Percentiles rank a stretch among this genome's conserved stretches.
These are phyloP conservation scores for Aspergillus sp. DNA, from an alignment of 2,329 filamentous ascomycete genomes.

Conservation along the genomic window DNA sequence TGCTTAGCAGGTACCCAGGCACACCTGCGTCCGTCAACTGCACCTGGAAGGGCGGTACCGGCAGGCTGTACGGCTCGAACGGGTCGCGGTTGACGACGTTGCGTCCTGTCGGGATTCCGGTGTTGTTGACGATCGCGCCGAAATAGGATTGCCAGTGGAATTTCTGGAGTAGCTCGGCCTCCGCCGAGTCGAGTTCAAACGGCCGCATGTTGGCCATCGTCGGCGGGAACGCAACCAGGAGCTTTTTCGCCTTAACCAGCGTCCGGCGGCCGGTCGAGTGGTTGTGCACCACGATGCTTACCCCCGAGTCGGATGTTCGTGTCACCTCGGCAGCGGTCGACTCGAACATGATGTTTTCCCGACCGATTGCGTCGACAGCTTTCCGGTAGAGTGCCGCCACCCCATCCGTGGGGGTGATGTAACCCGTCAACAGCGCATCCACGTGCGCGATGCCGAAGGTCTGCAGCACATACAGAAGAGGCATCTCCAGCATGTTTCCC, in stretches of 20 bases:
- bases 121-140: slow-evolving; percentile 26
- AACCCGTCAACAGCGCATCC: slow-evolving; percentile 5
- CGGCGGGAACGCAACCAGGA: slow-evolving; percentile 37
- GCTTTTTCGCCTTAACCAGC: slow-evolving; percentile 29
- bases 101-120: slow-evolving; percentile 21
- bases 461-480: slow-evolving; percentile 11
- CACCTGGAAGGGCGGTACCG: slow-evolving; percentile 8
- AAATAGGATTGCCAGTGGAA: slow-evolving; percentile 30
- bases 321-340: slow-evolving; percentile 12
- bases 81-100: slow-evolving; percentile 17
- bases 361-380: slow-evolving; percentile 14
- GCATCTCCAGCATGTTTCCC: slow-evolving; percentile 19
- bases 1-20: slow-evolving; percentile 5
- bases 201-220: slow-evolving; percentile 23
- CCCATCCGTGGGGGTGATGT: slow-evolving; percentile 11
- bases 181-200: slow-evolving; percentile 27
- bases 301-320: slow-evolving; percentile 6
- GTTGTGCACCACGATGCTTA: background rate
- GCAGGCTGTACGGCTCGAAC: slow-evolving; percentile 19
- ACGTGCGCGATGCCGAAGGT: slow-evolving; percentile 7
- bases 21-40: background rate
- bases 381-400: slow-evolving; percentile 12
- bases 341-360: slow-evolving; percentile 16
- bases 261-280: slow-evolving; percentile 10
- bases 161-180: slow-evolving; percentile 28